These are phyloP conservation scores for Escovopsis sp. DNA, from an alignment of 2,329 filamentous ascomycete species.

Conservation along the genomic window DNA sequence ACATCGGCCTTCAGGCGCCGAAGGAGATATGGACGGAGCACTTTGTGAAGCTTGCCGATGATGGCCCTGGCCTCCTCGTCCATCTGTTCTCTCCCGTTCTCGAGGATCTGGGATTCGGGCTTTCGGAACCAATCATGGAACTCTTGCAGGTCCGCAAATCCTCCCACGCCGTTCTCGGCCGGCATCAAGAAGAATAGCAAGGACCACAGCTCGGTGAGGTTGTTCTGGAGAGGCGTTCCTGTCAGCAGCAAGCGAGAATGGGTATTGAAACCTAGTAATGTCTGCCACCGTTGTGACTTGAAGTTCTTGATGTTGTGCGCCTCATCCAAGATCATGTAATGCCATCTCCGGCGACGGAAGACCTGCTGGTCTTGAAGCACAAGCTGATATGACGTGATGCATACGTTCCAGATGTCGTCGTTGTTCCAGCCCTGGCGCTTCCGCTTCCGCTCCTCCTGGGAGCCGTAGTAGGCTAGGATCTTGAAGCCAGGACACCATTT, in stretches of 20 bases:
- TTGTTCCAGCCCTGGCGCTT: constrained; percentile 91
- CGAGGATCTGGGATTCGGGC: constrained; percentile 88
- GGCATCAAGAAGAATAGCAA: constrained; percentile 94
- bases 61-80: constrained; percentile 87
- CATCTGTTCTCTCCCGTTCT: constrained; percentile 85
- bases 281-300: constrained; percentile 94
- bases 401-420: constrained; percentile 89
- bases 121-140: constrained; percentile 95
- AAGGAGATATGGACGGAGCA: constrained; percentile 80
- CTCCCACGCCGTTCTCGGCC: constrained; percentile 70
- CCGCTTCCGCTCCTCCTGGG: constrained; percentile 76
- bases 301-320: constrained; percentile 99
- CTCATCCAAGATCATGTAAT: constrained; percentile 96
- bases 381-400: constrained; percentile 94
- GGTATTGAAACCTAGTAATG: constrained; percentile 84
- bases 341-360: constrained; percentile 85
- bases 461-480: constrained; percentile 92
- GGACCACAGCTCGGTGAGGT: constrained; percentile 92
- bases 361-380: constrained; percentile 88
- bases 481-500: constrained; percentile 98
- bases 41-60: constrained; percentile 85
- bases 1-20: constrained; percentile 89
- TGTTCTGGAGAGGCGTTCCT: constrained; percentile 92
- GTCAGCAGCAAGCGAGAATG: constrained; percentile 76
- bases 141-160: constrained; percentile 87